Evolutionary conservation across 2,329 filamentous ascomycete genomes (phyloP).

Genomic region (Diaporthe citriasiana): DNA sequence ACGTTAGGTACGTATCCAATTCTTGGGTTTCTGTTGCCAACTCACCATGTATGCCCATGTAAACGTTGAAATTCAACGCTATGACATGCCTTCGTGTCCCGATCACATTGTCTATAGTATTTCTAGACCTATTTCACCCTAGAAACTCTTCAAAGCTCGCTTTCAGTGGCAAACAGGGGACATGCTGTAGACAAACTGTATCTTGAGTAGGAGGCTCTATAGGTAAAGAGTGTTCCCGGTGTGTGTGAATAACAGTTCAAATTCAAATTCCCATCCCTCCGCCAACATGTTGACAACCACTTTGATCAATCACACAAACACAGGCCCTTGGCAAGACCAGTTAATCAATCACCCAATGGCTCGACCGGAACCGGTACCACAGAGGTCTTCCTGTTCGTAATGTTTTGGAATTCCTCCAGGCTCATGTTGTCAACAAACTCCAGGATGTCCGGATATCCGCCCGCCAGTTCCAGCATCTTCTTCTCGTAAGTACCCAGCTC

Average conservation of each 20-base stretch:
- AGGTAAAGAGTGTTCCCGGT: neutral
- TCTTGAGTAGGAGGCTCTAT: neutral
- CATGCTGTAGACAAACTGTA: neutral
- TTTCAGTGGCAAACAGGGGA: neutral
- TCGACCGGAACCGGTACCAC: neutral
- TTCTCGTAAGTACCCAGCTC: conserved; percentile 67
- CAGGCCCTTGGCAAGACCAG: too few relatives aligned
- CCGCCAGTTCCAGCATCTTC: conserved; percentile 61
- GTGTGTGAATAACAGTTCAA: neutral
- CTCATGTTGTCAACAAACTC: conserved; percentile 55
- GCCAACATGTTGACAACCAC: neutral
- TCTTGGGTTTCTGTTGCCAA: neutral
- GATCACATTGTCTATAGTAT: neutral
- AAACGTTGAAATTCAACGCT: too few relatives aligned
- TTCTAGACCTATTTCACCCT: neutral
- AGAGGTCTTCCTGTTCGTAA: conserved; percentile 36
- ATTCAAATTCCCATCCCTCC: neutral
- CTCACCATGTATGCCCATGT: too few relatives aligned
- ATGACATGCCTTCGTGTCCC: too few relatives aligned
- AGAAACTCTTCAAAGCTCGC: neutral
- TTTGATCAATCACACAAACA: too few relatives aligned
- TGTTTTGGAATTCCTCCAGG: conserved; percentile 34
- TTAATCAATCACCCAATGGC: neutral
- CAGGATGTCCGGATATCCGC: conserved; percentile 59
- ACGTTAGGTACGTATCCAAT: neutral